Percentiles rank a stretch among this genome's conserved stretches.
Evolutionary conservation across 2,329 filamentous ascomycete species (phyloP).

Genomic region (Microdochium bolleyi): DNA sequence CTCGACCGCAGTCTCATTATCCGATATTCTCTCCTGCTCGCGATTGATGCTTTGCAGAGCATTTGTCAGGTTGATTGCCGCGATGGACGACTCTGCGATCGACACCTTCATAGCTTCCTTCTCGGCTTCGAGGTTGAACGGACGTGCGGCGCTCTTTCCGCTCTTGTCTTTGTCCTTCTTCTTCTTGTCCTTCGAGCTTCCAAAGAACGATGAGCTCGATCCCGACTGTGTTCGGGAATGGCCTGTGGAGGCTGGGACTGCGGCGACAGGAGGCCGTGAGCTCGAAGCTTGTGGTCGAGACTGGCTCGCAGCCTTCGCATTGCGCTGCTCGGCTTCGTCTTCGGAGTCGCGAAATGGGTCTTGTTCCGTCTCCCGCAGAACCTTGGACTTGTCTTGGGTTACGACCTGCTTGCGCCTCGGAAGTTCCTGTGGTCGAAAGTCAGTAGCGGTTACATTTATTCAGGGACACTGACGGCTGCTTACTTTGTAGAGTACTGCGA

Average conservation of each 20-base stretch:
- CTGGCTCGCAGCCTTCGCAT: constrained; percentile 14
- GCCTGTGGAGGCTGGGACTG: constrained; percentile 24
- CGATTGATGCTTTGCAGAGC: constrained; percentile 84
- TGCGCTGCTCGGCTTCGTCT: constrained; percentile 39
- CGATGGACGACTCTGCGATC: constrained; percentile 85
- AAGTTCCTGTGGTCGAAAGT: constrained; percentile 38
- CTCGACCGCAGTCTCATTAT: constrained; percentile 66
- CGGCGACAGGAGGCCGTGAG: constrained; percentile 17
- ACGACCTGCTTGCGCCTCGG: constrained; percentile 62
- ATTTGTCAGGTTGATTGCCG: constrained; percentile 85
- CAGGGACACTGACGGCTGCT: constrained; percentile 1
- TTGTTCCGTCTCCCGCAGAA: constrained; percentile 69
- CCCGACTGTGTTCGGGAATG: constrained; percentile 23
- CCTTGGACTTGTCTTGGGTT: constrained; percentile 72
- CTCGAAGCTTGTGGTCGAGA: constrained; percentile 15
- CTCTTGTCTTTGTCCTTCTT: constrained; percentile 30
- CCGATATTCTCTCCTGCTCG: constrained; percentile 78
- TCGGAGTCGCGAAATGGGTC: constrained; percentile 63
- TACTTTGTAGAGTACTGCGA: constrained; percentile 70
- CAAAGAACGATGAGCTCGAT: constrained; percentile 29
- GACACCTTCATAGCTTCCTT: constrained; percentile 78
- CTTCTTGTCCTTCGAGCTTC: constrained; percentile 40
- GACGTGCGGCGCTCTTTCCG: constrained; percentile 17
- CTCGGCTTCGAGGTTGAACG: constrained; percentile 81
- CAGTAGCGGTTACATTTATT: not conserved